Conservation (phyloP, 1,139 yeast genomes). For the Saccharomyces hybrid region DNA sequence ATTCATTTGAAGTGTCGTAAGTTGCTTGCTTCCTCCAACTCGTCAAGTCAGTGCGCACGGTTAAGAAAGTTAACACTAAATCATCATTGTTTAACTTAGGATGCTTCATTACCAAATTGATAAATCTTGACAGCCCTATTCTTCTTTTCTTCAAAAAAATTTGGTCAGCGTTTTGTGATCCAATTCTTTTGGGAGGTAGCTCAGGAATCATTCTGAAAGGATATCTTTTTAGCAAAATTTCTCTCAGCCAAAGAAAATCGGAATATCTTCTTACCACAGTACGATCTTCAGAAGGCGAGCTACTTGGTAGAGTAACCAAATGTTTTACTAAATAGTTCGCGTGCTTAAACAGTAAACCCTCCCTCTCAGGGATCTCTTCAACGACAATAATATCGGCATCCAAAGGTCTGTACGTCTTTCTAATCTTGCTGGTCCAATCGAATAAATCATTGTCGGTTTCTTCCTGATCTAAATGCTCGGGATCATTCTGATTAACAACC, state of each 20-base stretch:
- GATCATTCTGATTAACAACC: not conserved
- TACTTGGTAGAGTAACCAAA: constrained; percentile 37
- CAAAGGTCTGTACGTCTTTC: constrained; percentile 46
- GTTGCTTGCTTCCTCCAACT: constrained; percentile 79
- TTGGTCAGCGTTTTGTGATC: constrained; percentile 67
- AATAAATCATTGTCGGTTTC: not conserved
- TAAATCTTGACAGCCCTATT: constrained; percentile 70
- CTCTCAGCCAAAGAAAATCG: constrained; percentile 85
- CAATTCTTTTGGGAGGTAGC: constrained; percentile 72
- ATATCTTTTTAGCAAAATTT: constrained; percentile 63
- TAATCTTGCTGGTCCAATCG: constrained; percentile 24
- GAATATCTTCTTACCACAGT: constrained; percentile 80
- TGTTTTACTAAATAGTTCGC: constrained; percentile 71
- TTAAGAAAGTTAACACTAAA: constrained; percentile 67
- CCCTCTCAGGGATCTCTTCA: constrained; percentile 78
- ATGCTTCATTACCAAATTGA: constrained; percentile 75
- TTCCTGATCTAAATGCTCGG: not conserved
- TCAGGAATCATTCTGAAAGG: constrained; percentile 88
- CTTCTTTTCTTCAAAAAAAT: constrained; percentile 76
- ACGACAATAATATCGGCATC: constrained; percentile 53
- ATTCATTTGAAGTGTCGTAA: constrained; percentile 69
- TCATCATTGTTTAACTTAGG: constrained; percentile 71
- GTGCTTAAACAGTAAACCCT: constrained; percentile 84
- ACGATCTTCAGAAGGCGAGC: constrained; percentile 37
- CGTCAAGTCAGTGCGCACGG: constrained; percentile 76